Percentiles rank a stretch among this genome's conserved stretches.
Conservation (phyloP, 495 filamentous ascomycete species). For the Paragyromitra xinjiangensis region DNA sequence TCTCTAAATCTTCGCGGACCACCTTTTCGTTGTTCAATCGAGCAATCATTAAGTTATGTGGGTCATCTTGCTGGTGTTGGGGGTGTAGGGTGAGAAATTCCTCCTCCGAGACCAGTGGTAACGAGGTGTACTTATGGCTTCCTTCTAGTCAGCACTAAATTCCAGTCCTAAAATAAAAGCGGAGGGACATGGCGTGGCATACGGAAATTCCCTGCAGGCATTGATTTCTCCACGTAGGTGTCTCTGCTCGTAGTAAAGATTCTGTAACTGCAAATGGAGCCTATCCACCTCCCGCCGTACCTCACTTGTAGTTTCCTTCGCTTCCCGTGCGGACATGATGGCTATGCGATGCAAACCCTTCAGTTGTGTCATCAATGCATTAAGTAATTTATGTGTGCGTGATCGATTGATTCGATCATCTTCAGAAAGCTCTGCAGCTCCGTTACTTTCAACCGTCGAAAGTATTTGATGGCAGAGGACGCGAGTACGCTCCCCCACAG, state of each 20-base stretch:
- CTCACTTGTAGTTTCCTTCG: slow-evolving; percentile 85
- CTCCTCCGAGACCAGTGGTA: slow-evolving; percentile 83
- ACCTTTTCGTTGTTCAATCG: slow-evolving; percentile 90
- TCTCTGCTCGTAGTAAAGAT: slow-evolving; percentile 94
- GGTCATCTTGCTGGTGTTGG: slow-evolving; percentile 72
- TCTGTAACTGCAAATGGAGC: slow-evolving; percentile 90
- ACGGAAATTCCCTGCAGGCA: slow-evolving; percentile 93
- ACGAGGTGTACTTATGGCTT: slow-evolving; percentile 85
- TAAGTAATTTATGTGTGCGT: slow-evolving; percentile 80
- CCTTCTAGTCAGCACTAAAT: slow-evolving; percentile 18
- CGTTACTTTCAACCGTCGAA: slow-evolving; percentile 64
- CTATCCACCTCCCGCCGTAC: slow-evolving; percentile 89
- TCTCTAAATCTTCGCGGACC: slow-evolving; percentile 86
- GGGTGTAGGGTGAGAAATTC: slow-evolving; percentile 84
- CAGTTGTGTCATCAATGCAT: slow-evolving; percentile 79
- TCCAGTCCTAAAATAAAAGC: background rate
- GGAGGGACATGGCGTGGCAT: slow-evolving; percentile 59
- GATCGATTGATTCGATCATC: slow-evolving; percentile 71
- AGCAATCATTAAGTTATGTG: slow-evolving; percentile 85
- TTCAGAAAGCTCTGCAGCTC: slow-evolving; percentile 59
- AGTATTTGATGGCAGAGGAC: slow-evolving; percentile 78
- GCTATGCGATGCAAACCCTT: slow-evolving; percentile 84
- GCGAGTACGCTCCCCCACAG: slow-evolving; percentile 73
- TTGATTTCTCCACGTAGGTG: slow-evolving; percentile 89
- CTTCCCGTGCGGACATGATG: slow-evolving; percentile 80